phyloP scores from a whole-genome alignment of 2,329 filamentous ascomycete genomes.

The Xylaria digitata region DNA sequence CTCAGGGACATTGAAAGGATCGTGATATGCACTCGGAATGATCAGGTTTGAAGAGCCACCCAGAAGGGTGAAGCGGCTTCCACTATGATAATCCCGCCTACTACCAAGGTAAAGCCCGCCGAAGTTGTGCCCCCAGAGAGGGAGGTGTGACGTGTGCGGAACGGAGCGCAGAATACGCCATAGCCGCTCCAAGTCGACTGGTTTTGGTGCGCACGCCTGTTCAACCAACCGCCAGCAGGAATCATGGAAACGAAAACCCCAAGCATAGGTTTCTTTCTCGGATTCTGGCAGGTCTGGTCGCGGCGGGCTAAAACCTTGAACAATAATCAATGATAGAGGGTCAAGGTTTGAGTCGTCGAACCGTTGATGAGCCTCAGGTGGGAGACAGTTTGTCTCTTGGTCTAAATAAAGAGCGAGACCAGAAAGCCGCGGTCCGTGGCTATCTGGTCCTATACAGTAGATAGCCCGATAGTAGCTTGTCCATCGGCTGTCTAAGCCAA shows the following conservation, averaged over 20 bases:
- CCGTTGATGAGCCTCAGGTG: constrained; percentile 40
- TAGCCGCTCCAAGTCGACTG: constrained; percentile 41
- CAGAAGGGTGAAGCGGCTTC: constrained; percentile 36
- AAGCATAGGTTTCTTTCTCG: constrained; percentile 38
- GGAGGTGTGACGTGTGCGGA: constrained; percentile 39
- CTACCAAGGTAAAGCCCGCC: constrained; percentile 41
- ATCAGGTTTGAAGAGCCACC: constrained; percentile 35
- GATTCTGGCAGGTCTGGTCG: constrained; percentile 24
- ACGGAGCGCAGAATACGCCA: constrained; percentile 46
- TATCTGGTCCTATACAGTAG: constrained; percentile 39
- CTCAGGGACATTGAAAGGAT: constrained; percentile 44
- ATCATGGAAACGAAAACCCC: constrained; percentile 47
- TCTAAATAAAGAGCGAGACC: constrained; percentile 40
- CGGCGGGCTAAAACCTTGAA: constrained; percentile 40
- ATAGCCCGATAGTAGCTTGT: constrained; percentile 42
- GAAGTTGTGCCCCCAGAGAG: constrained; percentile 47
- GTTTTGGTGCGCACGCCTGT: constrained; percentile 40
- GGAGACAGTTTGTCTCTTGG: constrained; percentile 34
- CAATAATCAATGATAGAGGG: constrained; percentile 34
- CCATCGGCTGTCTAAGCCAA: constrained; percentile 36
- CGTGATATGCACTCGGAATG: constrained; percentile 42
- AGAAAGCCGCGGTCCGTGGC: constrained; percentile 40
- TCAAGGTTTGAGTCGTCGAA: constrained; percentile 38
- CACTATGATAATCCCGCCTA: constrained; percentile 21
- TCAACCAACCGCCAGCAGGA: constrained; percentile 46